Evolutionary conservation across 2,329 filamentous ascomycete species (phyloP), one percentile per base, ranked within the genome.

Genomic region (Nemania serpens): DNA sequence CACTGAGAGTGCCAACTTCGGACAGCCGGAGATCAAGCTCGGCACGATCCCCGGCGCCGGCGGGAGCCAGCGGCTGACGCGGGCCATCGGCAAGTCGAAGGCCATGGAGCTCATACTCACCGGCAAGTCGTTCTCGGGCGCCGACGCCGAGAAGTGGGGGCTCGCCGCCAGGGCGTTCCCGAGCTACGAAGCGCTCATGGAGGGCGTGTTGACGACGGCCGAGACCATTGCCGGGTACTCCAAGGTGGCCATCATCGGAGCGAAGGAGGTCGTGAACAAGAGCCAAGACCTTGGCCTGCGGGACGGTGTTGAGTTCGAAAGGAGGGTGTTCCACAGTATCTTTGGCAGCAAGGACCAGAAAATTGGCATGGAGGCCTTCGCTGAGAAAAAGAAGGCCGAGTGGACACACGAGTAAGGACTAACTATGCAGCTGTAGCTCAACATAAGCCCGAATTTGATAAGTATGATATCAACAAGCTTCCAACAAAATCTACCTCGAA

Each of bases 201-300:
- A 92, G 70, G 91, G 87, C 57, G 88, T 93, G 2, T 75, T 97
- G 62, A 86, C 88, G 74, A 94, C 92, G 17, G 95, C 95, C 2
- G 91, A 91, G 81, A 93, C 87, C 54, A 97, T 99, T 78, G 93
- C 95, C 0, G 80, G 90, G 1, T 92, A 95, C 77, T 93, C 91
- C 54, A 87, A 84, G 73, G 89, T 99, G n/a, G 91, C 94, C 1
- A 87, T 96, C 60, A 88, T 92, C 79, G 95, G 91, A 11, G 89
- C 86, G 59, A 99, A 99, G 83, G 95, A 99, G 82, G 94, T 95
- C n/a, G 94, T 99, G 58, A 97, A 98, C 76, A 98, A 97, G 88
- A 97, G 93, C 76, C 93, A 98, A 82, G 95, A 99, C 70, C 78
- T 97, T 68, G 83, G 89, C 3, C 79, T 99, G 61, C 82, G 90